These are phyloP conservation scores for Suillus bovinus DNA, from an alignment of 768 basidiomycete species.

Conservation along the genomic window DNA sequence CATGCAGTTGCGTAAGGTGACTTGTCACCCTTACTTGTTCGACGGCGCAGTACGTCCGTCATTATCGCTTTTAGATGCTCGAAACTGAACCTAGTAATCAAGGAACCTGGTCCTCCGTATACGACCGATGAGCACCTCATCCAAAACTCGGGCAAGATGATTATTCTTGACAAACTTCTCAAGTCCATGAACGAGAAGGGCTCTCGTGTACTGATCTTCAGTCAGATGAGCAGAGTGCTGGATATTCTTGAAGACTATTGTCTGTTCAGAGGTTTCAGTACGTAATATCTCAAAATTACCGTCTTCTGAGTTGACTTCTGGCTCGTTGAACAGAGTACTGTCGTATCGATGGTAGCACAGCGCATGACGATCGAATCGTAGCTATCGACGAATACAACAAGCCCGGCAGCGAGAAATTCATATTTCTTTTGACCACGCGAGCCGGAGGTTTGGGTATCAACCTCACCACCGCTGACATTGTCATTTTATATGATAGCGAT, in stretches of 20 bases:
- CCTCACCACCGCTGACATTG: constrained; percentile 90
- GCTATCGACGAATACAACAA: constrained; percentile 99
- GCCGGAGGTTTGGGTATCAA: constrained; percentile 98
- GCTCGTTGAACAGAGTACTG: constrained; percentile 71
- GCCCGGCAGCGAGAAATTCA: constrained; percentile 91
- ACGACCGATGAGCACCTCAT: constrained; percentile 97
- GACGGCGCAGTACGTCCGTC: constrained; percentile 75
- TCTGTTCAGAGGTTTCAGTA: constrained; percentile 86
- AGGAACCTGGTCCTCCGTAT: constrained; percentile 98
- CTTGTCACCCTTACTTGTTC: constrained; percentile 89
- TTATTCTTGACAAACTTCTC: constrained; percentile 93
- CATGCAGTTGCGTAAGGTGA: constrained; percentile 94
- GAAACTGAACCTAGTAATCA: not conserved
- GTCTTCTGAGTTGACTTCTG: constrained; percentile 9
- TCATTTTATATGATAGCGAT: constrained; percentile 95
- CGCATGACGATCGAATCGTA: constrained; percentile 93
- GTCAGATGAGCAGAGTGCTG: constrained; percentile 98
- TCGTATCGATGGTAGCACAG: constrained; percentile 93
- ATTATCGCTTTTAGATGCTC: not conserved
- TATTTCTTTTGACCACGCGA: constrained; percentile 94
- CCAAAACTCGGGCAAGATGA: constrained; percentile 95
- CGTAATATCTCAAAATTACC: constrained; percentile 28
- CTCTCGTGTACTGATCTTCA: constrained; percentile 96
- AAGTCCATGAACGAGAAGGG: constrained; percentile 86
- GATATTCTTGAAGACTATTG: constrained; percentile 99